A percentile compares a stretch with the other conserved stretches of the same genome.
phyloP scores from a whole-genome alignment of 129 eudicot genomes.

The Centrapalus pauciflorus region DNA sequence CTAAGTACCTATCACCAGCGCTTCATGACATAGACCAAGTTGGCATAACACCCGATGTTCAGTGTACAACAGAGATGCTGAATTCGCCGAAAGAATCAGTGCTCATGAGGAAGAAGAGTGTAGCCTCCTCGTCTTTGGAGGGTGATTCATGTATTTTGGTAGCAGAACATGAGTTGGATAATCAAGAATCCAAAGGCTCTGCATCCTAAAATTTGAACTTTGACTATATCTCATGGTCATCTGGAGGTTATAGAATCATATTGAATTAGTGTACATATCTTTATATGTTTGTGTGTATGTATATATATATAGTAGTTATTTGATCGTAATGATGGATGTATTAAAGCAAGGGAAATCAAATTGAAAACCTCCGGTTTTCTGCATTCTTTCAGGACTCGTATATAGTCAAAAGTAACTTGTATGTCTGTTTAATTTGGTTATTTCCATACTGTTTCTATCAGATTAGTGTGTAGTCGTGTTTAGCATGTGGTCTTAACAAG shows the following conservation, averaged over 20 bases:
- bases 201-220: conserved; percentile 50
- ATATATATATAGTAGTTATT: conserved; percentile 12
- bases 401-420: no score
- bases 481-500: not conserved
- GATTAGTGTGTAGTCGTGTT: not conserved
- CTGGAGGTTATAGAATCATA: conserved; percentile 4
- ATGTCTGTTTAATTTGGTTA: not conserved
- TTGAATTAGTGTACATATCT: conserved; percentile 7
- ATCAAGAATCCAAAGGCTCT: conserved; percentile 72
- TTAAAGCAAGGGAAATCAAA: not conserved
- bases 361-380: not conserved
- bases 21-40: conserved; percentile 88
- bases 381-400: not conserved
- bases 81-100: conserved; percentile 40
- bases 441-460: not conserved
- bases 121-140: conserved; percentile 49
- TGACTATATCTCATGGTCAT: conserved; percentile 4
- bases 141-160: conserved; percentile 89
- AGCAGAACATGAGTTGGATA: conserved; percentile 91
- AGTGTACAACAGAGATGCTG: conserved; percentile 75
- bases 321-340: conserved; percentile 8
- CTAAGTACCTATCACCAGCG: conserved; percentile 88
- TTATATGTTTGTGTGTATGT: not conserved
- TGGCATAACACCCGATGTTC: conserved; percentile 88
- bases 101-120: conserved; percentile 36